Conservation (phyloP, 331 rosid genomes). For the Telfairia occidentalis region DNA sequence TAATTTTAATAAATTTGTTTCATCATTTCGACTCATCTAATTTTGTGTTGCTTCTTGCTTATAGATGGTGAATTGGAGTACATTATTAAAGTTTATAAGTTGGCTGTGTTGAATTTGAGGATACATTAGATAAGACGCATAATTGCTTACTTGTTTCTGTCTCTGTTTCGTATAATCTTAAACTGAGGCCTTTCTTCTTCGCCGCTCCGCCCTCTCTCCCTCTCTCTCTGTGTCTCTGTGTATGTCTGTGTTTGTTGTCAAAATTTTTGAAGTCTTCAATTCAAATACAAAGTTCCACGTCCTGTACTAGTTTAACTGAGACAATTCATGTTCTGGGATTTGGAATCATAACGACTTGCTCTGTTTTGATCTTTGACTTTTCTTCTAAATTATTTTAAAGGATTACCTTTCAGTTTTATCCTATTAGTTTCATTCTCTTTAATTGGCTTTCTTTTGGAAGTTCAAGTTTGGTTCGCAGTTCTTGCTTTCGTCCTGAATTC, state of each 20-base stretch:
- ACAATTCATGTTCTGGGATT: not conserved
- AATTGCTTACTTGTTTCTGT: not conserved
- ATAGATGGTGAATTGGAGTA: not conserved
- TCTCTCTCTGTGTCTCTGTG: not conserved
- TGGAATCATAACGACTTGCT: not conserved
- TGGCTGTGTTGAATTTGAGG: not conserved
- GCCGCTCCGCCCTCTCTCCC: not conserved
- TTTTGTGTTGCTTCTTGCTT: not conserved
- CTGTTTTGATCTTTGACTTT: not conserved
- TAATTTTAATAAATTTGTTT: not conserved
- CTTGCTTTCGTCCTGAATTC: not conserved
- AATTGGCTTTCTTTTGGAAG: not conserved
- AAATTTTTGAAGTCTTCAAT: not conserved
- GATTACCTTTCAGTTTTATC: not conserved
- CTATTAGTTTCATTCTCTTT: not conserved
- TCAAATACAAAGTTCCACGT: not conserved
- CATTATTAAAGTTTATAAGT: not conserved
- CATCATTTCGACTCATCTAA: not conserved
- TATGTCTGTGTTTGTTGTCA: not conserved
- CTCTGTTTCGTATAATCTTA: not conserved
- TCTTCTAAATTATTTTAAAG: not conserved
- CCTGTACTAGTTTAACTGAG: not conserved
- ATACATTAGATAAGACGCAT: not conserved
- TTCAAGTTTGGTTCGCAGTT: not conserved
- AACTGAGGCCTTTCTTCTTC: not conserved